These are phyloP conservation scores for Glonium stellatum DNA, from an alignment of 495 filamentous ascomycete genomes.

Conservation along the genomic window DNA sequence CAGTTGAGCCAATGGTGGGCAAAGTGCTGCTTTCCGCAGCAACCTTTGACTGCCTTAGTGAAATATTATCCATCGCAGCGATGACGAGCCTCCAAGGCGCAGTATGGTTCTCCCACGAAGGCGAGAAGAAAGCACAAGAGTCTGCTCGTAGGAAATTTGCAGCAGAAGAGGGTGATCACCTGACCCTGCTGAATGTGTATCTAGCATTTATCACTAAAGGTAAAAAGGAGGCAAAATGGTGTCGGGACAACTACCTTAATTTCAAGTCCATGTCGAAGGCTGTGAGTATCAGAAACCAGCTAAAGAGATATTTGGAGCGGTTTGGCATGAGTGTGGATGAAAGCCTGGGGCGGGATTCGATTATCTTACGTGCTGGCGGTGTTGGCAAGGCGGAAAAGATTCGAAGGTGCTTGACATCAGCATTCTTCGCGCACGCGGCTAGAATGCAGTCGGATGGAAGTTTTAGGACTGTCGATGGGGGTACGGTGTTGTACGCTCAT, in stretches of 20 bases:
- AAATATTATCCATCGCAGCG: conserved; percentile 85
- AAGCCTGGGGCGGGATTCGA: conserved; percentile 33
- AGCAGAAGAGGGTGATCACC: conserved; percentile 88
- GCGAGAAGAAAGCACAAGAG: conserved; percentile 65
- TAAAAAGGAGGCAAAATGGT: conserved; percentile 79
- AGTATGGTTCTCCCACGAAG: conserved; percentile 75
- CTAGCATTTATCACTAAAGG: conserved; percentile 82
- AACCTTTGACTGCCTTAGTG: conserved; percentile 69
- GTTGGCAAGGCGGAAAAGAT: conserved; percentile 61
- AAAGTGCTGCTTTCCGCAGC: conserved; percentile 78
- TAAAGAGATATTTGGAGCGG: conserved; percentile 79
- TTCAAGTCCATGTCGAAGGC: conserved; percentile 76
- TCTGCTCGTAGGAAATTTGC: conserved; percentile 75
- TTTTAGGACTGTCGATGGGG: conserved; percentile 74
- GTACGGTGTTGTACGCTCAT: conserved; percentile 71
- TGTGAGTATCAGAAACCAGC: conserved; percentile 76
- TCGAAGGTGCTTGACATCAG: conserved; percentile 76
- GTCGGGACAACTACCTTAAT: conserved; percentile 77
- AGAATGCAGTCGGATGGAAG: conserved; percentile 93
- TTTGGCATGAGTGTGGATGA: conserved; percentile 72
- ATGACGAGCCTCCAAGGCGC: conserved; percentile 84
- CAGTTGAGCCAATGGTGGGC: conserved; percentile 93
- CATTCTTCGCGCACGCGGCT: conserved; percentile 93
- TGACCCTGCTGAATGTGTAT: conserved; percentile 92
- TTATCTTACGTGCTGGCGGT: conserved; percentile 34